Evolutionary conservation across 768 basidiomycete genomes (phyloP).

Genomic region (Mycena alexandri): DNA sequence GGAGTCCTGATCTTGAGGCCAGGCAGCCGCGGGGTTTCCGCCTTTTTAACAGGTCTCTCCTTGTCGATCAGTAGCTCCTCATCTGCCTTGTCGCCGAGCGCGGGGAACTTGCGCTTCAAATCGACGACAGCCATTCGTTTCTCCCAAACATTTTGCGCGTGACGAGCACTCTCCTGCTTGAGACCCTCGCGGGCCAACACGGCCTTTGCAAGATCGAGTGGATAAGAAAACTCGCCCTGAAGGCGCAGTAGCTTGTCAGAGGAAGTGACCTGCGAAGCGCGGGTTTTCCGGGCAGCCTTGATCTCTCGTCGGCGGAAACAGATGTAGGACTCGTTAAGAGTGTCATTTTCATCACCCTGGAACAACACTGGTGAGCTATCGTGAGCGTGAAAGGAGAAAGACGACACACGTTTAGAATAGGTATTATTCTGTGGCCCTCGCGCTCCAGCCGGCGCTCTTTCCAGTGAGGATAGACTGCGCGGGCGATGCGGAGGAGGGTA

Average conservation of each 20-base stretch:
- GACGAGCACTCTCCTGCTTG: constrained; percentile 75
- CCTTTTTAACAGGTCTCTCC: constrained; percentile 55
- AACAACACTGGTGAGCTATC: constrained; percentile 14
- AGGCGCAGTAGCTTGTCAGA: constrained; percentile 89
- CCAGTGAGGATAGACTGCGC: constrained; percentile 90
- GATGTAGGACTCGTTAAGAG: constrained; percentile 92
- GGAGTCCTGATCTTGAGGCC: constrained; percentile 67
- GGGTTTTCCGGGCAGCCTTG: constrained; percentile 94
- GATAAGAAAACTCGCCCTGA: constrained; percentile 79
- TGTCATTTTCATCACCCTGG: constrained; percentile 91
- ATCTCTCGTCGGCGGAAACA: constrained; percentile 97
- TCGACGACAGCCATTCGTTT: constrained; percentile 81
- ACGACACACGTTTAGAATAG: constrained; percentile 85
- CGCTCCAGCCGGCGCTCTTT: constrained; percentile 86
- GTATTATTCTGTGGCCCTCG: constrained; percentile 89
- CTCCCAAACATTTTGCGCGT: constrained; percentile 81
- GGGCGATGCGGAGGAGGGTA: constrained; percentile 74
- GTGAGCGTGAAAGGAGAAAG: not conserved
- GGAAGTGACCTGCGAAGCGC: constrained; percentile 90
- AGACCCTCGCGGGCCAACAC: constrained; percentile 79
- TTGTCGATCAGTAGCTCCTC: constrained; percentile 74
- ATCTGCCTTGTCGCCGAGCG: constrained; percentile 72
- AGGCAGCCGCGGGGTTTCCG: constrained; percentile 63
- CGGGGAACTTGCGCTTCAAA: constrained; percentile 82
- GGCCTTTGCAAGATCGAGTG: constrained; percentile 79